phyloP scores from a whole-genome alignment of 345 rosid genomes.

The Syzygium aromaticum region DNA sequence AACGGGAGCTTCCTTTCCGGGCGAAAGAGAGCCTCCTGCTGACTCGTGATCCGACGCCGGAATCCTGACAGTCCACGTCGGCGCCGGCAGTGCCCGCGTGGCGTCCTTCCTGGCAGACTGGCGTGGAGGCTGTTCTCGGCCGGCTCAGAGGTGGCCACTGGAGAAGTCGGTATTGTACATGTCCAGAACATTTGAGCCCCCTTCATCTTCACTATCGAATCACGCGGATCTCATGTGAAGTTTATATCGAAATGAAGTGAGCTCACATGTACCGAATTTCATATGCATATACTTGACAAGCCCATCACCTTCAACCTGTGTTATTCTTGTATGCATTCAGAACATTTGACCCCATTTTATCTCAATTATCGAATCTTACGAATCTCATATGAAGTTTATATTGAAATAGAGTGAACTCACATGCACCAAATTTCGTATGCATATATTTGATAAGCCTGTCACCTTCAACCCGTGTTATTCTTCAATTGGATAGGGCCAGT shows the following conservation, averaged over 20 bases:
- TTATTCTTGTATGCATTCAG: neutral
- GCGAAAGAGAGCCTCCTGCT: neutral
- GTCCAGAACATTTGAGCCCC: fast-evolving
- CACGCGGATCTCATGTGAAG: fast-evolving
- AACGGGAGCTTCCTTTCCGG: neutral
- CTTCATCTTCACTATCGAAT: fast-evolving
- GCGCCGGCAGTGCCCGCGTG: neutral
- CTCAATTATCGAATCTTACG: fast-evolving
- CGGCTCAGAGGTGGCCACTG: fast-evolving
- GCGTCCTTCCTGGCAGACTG: neutral
- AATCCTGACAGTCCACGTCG: neutral
- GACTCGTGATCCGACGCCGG: neutral
- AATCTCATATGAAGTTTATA: fast-evolving
- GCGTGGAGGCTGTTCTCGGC: neutral
- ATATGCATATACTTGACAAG: too few relatives aligned
- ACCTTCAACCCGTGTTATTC: neutral
- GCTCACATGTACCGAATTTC: too few relatives aligned
- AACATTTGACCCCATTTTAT: fast-evolving
- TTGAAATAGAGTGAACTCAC: fast-evolving
- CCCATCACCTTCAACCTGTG: too few relatives aligned
- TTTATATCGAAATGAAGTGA: fast-evolving
- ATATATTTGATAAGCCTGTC: too few relatives aligned
- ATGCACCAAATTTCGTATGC: too few relatives aligned
- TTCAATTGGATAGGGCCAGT: fast-evolving
- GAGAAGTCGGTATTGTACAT: neutral